Base-by-base conservation (phyloP, 106 monocot species). In the Dendrobium catenatum region DNA sequence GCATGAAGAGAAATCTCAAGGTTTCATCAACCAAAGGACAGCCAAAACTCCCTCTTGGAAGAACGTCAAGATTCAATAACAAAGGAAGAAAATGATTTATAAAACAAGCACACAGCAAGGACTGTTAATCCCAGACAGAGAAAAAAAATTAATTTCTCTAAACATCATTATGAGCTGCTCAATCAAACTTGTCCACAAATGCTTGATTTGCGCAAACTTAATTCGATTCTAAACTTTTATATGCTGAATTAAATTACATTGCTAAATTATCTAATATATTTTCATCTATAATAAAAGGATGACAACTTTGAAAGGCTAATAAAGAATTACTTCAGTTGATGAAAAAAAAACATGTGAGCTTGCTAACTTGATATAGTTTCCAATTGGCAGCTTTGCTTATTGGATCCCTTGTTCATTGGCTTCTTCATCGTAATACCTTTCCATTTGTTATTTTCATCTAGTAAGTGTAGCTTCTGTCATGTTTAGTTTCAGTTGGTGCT, bases 391-490 rank as follows among this genome's bases (percentile, higher is more conserved):
- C 80, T 83, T 95, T 81, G 95, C 95, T 82, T 87, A 88, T 75
- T 85, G 81, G 82, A 98, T 95, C 18, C 91, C 98, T n/a, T n/a
- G n/a, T n/a, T n/a, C n/a, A n/a, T n/a, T n/a, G n/a, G n/a, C n/a
- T n/a, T n/a, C n/a, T n/a, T 95, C 91, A 91, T 43, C 6, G 98
- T 95, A 81, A 98, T 84, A 42, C 98, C 95, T 85, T 98, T 98
- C 92, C 92, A 95, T 80, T 95, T 72, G 75, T 98, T 98, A 27
- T 27, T 27, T 27, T 27, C 27, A 27, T 27, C 27, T 27, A 27
- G 27, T 27, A 27, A 27, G 27, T 27, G 27, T 27, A 27, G 27
- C 27, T 27, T 27, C 27, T 27, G 27, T 27, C 27, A 27, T 27
- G 27, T 27, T 27, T 27, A 27, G 27, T 27, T 27, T 0, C 27